phyloP scores from a whole-genome alignment of 331 rosid genomes.

The Spiraea crenata region DNA sequence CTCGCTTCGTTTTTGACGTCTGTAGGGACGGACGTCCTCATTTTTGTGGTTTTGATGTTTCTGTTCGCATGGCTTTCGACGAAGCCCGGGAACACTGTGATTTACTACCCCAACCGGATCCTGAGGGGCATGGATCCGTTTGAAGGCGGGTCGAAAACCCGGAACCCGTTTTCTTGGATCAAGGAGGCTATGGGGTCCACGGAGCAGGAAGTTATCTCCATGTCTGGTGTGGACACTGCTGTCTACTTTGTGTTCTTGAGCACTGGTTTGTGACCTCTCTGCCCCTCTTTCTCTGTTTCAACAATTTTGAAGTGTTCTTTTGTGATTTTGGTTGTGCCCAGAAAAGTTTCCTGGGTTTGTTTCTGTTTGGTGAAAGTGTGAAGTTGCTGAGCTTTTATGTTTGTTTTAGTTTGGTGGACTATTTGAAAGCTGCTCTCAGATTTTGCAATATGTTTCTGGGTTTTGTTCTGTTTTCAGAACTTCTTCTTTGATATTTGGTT shows the following conservation, averaged over 20 bases:
- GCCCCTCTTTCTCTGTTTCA: background rate
- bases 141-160: constrained; percentile 40
- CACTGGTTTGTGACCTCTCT: constrained; percentile 56
- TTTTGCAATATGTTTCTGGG: background rate
- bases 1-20: constrained; percentile 81
- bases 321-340: background rate
- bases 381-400: background rate
- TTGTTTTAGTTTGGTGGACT: background rate
- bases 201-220: constrained; percentile 58
- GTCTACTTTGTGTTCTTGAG: constrained; percentile 79
- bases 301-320: background rate
- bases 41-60: constrained; percentile 69
- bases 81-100: constrained; percentile 69
- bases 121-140: constrained; percentile 63
- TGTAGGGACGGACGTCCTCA: constrained; percentile 68
- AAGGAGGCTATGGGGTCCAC: constrained; percentile 64
- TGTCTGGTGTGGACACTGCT: constrained; percentile 90
- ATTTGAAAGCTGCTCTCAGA: background rate
- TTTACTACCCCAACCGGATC: constrained; percentile 87
- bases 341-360: background rate
- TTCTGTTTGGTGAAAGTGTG: background rate
- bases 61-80: constrained; percentile 53
- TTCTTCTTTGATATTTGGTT: too few relatives aligned
- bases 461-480: background rate
- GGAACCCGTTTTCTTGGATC: constrained; percentile 85